Base-by-base conservation (phyloP, 257 asterid species). In the Dorcoceras hygrometricum region DNA sequence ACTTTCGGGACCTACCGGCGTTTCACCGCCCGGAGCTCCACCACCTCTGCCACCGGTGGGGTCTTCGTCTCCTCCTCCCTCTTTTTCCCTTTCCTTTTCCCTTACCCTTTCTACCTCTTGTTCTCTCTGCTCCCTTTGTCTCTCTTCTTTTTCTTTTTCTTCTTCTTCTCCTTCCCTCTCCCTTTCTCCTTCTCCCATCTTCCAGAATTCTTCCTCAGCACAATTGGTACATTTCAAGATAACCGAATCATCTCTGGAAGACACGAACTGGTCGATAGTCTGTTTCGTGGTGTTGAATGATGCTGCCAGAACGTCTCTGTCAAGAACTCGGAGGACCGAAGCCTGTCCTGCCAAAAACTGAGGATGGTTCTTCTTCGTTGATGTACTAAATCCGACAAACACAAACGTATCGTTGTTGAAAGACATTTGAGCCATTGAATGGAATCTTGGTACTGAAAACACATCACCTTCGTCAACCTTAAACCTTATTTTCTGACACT, bases 391-490 rank as follows among this genome's bases (percentile, higher is more conserved):
- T 2, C 98, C 96, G 85, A 83, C 54, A 73, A 89, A 89, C 16
- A 87, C 95, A 0, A 92, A 80, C 0, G 90, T 78, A 0, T 75
- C 87, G 7, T 89, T 86, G 81, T 83, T 83, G 76, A 92, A 92
- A 9, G 95, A 82, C 85, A 89, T 82, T 68, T 92, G 97, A 4
- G 95, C 89, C 96, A 89, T 86, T 2, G 96, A 88, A 63, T 82
- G 86, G 71, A 81, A 89, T 75, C 84, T 77, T 2, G 95, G 95
- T 34, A 89, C 88, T 0, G 43, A 86, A 65, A 92, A 92, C 11
- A 83, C 77, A 28, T 89, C 96, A 0, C 95, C 96, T 79, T 86
- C 88, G 19, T 78, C 80, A 2, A 86, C 95, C 56, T 68, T 75
- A 57, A 77, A 83, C 70, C 90, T 86, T 70, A 18, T 57, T 46